A percentile compares a stretch with the other conserved stretches of the same genome.
Evolutionary conservation across 768 basidiomycete genomes (phyloP).

Genomic region (Galerina marginata): DNA sequence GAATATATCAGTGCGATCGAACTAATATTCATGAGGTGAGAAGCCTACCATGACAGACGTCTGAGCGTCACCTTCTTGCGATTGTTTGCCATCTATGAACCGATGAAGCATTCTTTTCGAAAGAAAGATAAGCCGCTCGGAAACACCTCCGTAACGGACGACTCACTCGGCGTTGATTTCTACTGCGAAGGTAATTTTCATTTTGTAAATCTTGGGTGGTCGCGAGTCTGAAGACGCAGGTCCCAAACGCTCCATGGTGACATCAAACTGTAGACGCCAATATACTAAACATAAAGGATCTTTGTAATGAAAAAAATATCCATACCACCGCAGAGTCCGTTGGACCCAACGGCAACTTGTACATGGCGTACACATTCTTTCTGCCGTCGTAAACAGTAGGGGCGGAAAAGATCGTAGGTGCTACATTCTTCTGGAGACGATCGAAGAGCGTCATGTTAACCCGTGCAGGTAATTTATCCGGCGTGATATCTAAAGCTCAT

Average conservation of each 20-base stretch:
- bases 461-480: conserved; percentile 31
- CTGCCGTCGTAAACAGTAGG: conserved; percentile 78
- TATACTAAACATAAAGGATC: neutral
- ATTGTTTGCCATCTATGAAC: conserved; percentile 66
- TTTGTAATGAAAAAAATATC: neutral
- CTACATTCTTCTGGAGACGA: conserved; percentile 57
- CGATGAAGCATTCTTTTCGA: conserved; percentile 58
- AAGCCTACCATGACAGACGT: conserved; percentile 62
- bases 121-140: neutral
- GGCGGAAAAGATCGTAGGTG: conserved; percentile 66
- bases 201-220: conserved; percentile 70
- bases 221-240: conserved; percentile 34
- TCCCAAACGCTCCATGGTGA: conserved; percentile 48
- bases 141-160: neutral
- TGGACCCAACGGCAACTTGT: conserved; percentile 61
- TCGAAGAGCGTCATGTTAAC: conserved; percentile 73
- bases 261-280: conserved; percentile 56
- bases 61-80: conserved; percentile 65
- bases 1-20: neutral
- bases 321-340: conserved; percentile 56
- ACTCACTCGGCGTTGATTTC: conserved; percentile 43
- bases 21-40: neutral
- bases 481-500: conserved; percentile 25
- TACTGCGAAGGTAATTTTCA: conserved; percentile 64
- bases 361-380: conserved; percentile 72